Base-by-base conservation (phyloP, 257 asterid genomes). In the Nicotiana tomentosiformis region DNA sequence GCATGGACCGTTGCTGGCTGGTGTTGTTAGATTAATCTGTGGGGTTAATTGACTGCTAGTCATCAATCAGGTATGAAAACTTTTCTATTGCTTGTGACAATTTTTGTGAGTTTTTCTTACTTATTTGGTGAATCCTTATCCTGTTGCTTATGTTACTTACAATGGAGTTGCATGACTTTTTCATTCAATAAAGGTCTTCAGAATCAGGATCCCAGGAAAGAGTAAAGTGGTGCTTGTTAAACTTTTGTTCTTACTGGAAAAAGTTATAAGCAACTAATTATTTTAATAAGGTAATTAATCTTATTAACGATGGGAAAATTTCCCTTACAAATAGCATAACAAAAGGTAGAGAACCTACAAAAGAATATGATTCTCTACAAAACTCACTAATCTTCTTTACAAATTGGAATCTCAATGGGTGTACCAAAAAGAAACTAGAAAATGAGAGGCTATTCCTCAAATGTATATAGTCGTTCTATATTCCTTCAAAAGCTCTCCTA, bases 11-110 rank as follows among this genome's bases (percentile, higher is more conserved):
- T 55, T 77, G 60, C 37, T 18, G 12, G 51, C 18, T 55, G 67
- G 30, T 55, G 49, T 35, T 55, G 67, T 58, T 53, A 16, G 53
- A 77, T 77, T 16, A 62, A 3, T 23, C 9, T 62, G 17, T 62
- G 35, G 68, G 35, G 33, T 62, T 23, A 62, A 62, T 62, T 62
- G 68, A 26, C 16, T 62, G 68, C 35, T 62, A 62, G 5, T 62
- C 16, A 10, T 26, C 18, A 62, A 62, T 62, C 68, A 62, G 68
- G 68, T 62, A 29, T 10, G 80, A 20, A 7, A n/a, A n/a, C 10
- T 49, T 77, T 55, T n/a, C 43, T 77, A 66, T 61, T 77, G 66
- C 39, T 26, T 77, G 10, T 67, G 84, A 69, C 68, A 26, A 62
- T 57, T 78, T 78, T 58, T 60, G 33, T 5, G 30, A 78, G 68